phyloP scores from a whole-genome alignment of 352 stramenopile species.

The Salisapilia sapeloensis region DNA sequence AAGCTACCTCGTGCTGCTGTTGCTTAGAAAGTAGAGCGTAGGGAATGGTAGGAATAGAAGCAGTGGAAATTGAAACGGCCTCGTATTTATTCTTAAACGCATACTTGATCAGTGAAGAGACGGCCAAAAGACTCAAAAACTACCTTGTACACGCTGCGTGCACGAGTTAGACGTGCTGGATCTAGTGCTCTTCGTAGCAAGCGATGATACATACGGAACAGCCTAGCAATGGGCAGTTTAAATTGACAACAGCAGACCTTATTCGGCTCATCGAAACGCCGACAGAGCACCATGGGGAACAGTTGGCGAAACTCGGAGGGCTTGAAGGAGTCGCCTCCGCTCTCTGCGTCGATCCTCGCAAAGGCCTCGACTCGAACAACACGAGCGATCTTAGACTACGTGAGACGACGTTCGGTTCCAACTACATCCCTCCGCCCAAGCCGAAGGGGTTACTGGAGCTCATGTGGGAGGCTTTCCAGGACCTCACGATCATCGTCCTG shows the following conservation, averaged over 20 bases:
- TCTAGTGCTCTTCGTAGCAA: too few relatives aligned
- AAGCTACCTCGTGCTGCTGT: too few relatives aligned
- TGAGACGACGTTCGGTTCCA: conserved; percentile 40
- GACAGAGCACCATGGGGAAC: conserved; percentile 31
- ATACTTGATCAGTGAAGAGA: too few relatives aligned
- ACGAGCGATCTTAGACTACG: conserved; percentile 19
- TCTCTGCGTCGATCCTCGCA: conserved; percentile 20
- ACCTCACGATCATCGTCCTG: conserved; percentile 56
- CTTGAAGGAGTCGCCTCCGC: conserved; percentile 31
- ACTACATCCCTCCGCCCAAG: conserved; percentile 41
- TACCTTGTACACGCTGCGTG: too few relatives aligned
- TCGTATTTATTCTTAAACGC: too few relatives aligned
- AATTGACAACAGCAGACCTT: conserved; percentile 27
- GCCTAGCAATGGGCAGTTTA: too few relatives aligned
- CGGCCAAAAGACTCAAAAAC: too few relatives aligned
- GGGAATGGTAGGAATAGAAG: too few relatives aligned
- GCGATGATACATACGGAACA: too few relatives aligned
- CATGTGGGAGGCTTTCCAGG: conserved; percentile 82
- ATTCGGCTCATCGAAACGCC: conserved; percentile 57
- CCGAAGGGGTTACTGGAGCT: conserved; percentile 45
- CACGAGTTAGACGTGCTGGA: too few relatives aligned
- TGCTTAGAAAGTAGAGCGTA: too few relatives aligned
- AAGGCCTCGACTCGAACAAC: conserved; percentile 35
- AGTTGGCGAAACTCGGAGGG: conserved; percentile 29
- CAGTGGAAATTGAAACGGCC: too few relatives aligned